Conservation (phyloP, 176 grass and related monocot species). For the Cymbopogon citratus region DNA sequence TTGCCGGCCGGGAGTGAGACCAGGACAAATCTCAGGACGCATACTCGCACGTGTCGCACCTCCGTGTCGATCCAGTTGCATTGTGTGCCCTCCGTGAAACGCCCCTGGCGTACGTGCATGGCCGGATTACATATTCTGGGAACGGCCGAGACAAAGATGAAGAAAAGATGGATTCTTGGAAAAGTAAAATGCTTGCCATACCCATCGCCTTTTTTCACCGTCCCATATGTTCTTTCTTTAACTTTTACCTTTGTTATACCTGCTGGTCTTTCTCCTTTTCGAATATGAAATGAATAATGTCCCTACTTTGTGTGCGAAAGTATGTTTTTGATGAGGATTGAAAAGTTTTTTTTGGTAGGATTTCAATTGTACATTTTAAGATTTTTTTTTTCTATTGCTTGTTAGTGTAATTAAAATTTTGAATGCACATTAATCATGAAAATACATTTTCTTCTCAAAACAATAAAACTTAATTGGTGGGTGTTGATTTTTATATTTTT, state of each 20-base stretch:
- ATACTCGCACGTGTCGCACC: constrained; percentile 6
- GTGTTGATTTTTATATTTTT: no score
- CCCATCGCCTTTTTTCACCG: neutral
- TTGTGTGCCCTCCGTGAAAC: neutral
- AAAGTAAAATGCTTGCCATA: constrained; percentile 15
- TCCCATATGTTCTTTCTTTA: neutral
- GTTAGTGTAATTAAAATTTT: no score
- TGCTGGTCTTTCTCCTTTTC: neutral
- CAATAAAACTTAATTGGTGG: no score
- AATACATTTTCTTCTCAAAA: neutral
- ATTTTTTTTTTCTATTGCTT: no score
- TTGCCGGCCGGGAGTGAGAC: neutral
- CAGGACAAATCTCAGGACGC: neutral
- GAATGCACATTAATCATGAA: no score
- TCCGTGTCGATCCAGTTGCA: neutral
- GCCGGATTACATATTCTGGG: no score
- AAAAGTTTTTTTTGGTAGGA: no score
- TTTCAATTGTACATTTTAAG: no score
- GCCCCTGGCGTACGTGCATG: neutral
- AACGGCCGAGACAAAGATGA: neutral
- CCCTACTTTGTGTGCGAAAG: neutral
- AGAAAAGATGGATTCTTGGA: constrained; percentile 20
- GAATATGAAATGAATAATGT: neutral
- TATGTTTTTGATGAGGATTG: no score
- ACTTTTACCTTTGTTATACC: no score